A percentile compares a stretch with the other conserved stretches of the same genome.
phyloP scores from a whole-genome alignment of 1,139 yeast species.

The Saccharomyces hybrid region DNA sequence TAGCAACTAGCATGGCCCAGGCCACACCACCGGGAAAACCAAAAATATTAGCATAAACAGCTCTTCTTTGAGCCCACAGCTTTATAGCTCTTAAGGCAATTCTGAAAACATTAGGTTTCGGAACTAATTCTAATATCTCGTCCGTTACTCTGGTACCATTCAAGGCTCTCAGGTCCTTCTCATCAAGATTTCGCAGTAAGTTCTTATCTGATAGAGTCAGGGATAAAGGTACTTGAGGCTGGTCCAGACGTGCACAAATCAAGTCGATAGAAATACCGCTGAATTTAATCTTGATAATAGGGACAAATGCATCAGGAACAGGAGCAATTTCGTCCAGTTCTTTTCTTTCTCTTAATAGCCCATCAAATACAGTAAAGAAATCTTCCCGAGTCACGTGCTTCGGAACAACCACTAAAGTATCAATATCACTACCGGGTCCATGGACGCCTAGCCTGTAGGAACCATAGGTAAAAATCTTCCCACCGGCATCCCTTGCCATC shows the following conservation, averaged over 20 bases:
- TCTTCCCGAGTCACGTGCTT: slow-evolving; percentile 89
- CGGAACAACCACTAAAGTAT: slow-evolving; percentile 90
- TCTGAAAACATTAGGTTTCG: slow-evolving; percentile 87
- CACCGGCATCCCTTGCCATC: slow-evolving; percentile 96
- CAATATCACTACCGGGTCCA: slow-evolving; percentile 98
- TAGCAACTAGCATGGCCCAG: slow-evolving; percentile 98
- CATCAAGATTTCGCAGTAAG: slow-evolving; percentile 77
- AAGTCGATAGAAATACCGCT: slow-evolving; percentile 87
- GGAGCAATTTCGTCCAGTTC: slow-evolving; percentile 86
- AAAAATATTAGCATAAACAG: slow-evolving; percentile 86
- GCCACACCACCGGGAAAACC: slow-evolving; percentile 99
- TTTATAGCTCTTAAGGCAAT: slow-evolving; percentile 89
- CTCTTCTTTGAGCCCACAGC: slow-evolving; percentile 94
- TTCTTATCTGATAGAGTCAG: slow-evolving; percentile 79
- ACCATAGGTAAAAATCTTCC: slow-evolving; percentile 91
- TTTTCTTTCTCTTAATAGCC: slow-evolving; percentile 55
- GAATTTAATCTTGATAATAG: slow-evolving; percentile 83
- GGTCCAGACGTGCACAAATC: slow-evolving; percentile 71
- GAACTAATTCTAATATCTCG: slow-evolving; percentile 80
- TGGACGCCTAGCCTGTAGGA: slow-evolving; percentile 91
- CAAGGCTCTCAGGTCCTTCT: slow-evolving; percentile 75
- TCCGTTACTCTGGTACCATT: slow-evolving; percentile 98
- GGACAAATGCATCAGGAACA: slow-evolving; percentile 96
- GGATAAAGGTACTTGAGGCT: slow-evolving; percentile 71
- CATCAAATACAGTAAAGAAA: slow-evolving; percentile 73